phyloP scores from a whole-genome alignment of 176 grass and related monocot species.

The Avena insularis region DNA sequence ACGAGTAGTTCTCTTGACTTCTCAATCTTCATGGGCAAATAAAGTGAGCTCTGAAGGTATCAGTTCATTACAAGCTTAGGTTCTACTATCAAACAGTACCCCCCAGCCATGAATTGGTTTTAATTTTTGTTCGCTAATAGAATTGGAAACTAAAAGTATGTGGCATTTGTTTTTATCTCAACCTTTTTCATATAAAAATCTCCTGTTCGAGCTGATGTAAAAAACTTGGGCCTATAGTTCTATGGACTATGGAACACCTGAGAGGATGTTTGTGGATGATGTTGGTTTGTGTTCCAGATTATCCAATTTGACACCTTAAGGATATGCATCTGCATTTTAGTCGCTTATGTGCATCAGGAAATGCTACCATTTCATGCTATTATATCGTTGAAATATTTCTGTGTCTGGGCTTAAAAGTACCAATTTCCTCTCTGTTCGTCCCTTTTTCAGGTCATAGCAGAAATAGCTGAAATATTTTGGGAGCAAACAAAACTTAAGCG shows the following conservation, averaged over 20 bases:
- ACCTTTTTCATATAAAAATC: slow-evolving; percentile 24
- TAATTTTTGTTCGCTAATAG: neutral
- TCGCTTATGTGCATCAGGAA: neutral
- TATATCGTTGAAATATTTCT: neutral
- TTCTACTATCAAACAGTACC: neutral
- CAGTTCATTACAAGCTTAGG: slow-evolving; percentile 2
- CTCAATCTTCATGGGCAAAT: neutral
- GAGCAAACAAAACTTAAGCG: slow-evolving; percentile 67
- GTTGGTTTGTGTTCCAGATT: neutral
- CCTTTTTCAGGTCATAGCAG: slow-evolving; percentile 71
- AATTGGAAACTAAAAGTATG: slow-evolving; percentile 2
- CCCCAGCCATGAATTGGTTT: neutral
- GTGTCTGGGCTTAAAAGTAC: neutral
- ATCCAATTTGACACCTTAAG: neutral
- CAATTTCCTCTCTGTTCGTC: neutral
- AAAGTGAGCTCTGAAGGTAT: neutral
- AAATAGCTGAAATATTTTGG: slow-evolving; percentile 79
- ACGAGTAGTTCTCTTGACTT: neutral
- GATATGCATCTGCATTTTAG: slow-evolving; percentile 23
- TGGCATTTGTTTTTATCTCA: neutral
- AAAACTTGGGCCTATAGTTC: neutral
- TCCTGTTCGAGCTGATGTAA: neutral
- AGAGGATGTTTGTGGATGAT: neutral
- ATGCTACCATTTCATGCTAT: neutral
- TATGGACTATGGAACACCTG: neutral